These are phyloP conservation scores for Alternaria brassicae DNA, from an alignment of 2,329 filamentous ascomycete species.

Conservation along the genomic window DNA sequence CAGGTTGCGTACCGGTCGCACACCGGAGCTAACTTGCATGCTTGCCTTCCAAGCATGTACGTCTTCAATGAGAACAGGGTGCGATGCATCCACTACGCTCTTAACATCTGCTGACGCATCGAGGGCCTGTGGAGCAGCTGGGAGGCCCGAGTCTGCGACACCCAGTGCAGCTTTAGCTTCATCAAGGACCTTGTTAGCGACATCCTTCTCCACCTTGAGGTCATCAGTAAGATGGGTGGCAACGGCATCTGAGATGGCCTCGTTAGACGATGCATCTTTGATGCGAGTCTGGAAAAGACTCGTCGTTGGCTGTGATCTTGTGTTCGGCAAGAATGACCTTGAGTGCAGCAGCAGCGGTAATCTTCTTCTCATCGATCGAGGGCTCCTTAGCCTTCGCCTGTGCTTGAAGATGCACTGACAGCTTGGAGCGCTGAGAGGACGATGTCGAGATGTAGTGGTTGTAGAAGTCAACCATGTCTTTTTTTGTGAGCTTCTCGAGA, in stretches of 20 bases:
- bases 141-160: constrained; percentile 38
- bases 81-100: constrained; percentile 33
- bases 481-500: constrained; percentile 77
- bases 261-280: constrained; percentile 55
- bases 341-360: constrained; percentile 44
- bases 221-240: constrained; percentile 56
- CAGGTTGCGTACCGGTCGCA: constrained; percentile 75
- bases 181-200: constrained; percentile 57
- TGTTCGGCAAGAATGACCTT: constrained; percentile 57
- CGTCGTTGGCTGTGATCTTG: constrained; percentile 54
- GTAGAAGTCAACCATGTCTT: constrained; percentile 82
- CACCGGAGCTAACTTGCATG: constrained; percentile 74
- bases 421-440: constrained; percentile 78
- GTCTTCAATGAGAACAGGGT: constrained; percentile 72
- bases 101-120: constrained; percentile 32
- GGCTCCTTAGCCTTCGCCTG: constrained; percentile 61
- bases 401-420: constrained; percentile 83
- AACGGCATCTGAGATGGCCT: constrained; percentile 60
- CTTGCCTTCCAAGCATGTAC: constrained; percentile 81
- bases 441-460: constrained; percentile 74
- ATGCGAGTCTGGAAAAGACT: constrained; percentile 55
- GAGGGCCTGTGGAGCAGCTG: constrained; percentile 54
- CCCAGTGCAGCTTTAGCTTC: constrained; percentile 59
- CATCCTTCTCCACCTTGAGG: constrained; percentile 58
- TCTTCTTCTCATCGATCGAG: constrained; percentile 53